Evolutionary conservation across 768 basidiomycete genomes (phyloP), one percentile per base, ranked within the genome.

Genomic region (Tricholomella constricta): DNA sequence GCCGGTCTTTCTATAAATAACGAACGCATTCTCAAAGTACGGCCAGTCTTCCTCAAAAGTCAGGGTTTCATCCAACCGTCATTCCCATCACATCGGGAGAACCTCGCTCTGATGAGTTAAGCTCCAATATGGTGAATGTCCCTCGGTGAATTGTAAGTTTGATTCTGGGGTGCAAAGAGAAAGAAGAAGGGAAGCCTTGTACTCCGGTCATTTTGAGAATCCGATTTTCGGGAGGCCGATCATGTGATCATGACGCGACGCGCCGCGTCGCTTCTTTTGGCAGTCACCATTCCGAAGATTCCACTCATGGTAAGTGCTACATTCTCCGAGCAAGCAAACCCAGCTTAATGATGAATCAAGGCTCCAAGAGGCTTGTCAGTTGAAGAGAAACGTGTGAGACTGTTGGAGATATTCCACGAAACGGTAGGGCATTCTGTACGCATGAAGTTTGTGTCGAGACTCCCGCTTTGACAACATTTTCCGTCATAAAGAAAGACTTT

Each of bases 331-430:
- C 10, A 32, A 4, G 19, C 11, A 10, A 38, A 46, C 11, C 32
- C 22, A 31, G 3, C 42, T 44, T 6, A 45, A 22, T 15, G 11
- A 22, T 29, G 20, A 44, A 27, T 15, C 10, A 29, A 86, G 88
- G 86, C 88, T 49, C 87, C 88, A 27, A 79, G 90, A 72, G 94
- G 94, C 62, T 76, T 98, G 31, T 94, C 91, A 20, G 82, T 79
- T 6, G 92, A 95, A 62, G 94, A 97, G 69, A 97, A 98, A 72
- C 87, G 90, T 63, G 78, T 85, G 54, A 93, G 89, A 67, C 69
- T 98, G 49, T 70, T 96, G 17, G 94, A 95, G 71, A 91, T 98
- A 59, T 96, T 98, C 63, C 93, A 94, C 62, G 94, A 98, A 69
- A 86, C 88, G 14, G 93, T 92, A 47, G 68, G 52, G 48, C 42